These are phyloP conservation scores for Manihot esculenta DNA, from an alignment of 441 rosid genomes.

Conservation along the genomic window DNA sequence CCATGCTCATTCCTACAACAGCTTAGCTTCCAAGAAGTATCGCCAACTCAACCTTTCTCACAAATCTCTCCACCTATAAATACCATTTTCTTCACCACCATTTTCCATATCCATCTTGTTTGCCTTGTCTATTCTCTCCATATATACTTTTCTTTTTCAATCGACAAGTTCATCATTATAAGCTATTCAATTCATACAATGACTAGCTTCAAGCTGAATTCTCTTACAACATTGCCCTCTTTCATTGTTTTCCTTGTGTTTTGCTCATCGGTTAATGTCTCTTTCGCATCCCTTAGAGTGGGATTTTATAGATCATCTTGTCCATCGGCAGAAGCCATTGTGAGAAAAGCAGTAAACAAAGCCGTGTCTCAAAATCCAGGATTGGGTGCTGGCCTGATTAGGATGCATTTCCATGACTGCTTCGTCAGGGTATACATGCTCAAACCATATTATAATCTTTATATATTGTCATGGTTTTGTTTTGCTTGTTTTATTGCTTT, in stretches of 20 bases:
- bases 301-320: background rate
- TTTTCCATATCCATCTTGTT: no score
- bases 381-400: slow-evolving; percentile 9
- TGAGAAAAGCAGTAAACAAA: background rate
- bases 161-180: no score
- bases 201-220: background rate
- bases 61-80: no score
- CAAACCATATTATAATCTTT: background rate
- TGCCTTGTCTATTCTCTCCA: no score
- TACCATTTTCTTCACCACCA: no score
- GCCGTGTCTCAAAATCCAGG: background rate
- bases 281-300: slow-evolving; percentile 4
- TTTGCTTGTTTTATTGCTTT: background rate
- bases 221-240: background rate
- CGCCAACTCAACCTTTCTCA: no score
- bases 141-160: no score
- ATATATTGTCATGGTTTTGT: background rate
- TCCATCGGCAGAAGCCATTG: slow-evolving; percentile 2
- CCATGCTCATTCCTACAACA: no score
- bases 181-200: no score
- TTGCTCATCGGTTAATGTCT: background rate
- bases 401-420: slow-evolving; percentile 15
- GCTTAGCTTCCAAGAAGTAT: no score
- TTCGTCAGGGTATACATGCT: slow-evolving; percentile 4
- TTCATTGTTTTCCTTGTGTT: background rate